phyloP scores from a whole-genome alignment of 163 green algal genomes.

The Coccomyxa subellipsoidea region DNA sequence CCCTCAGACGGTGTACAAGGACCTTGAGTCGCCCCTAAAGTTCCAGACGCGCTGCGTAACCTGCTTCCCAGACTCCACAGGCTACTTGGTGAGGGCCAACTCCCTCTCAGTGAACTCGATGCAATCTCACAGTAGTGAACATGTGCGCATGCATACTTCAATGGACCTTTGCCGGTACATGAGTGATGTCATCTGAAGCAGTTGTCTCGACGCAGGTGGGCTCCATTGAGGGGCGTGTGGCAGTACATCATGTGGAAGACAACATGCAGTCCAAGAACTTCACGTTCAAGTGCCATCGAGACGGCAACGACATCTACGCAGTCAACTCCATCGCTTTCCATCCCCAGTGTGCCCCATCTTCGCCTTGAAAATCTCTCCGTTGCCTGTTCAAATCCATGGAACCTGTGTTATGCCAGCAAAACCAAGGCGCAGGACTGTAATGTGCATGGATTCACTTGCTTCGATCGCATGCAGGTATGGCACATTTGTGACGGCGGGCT shows the following conservation, averaged over 20 bases:
- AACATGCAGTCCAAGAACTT: conserved; percentile 74
- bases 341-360: conserved; percentile 34
- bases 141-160: no score
- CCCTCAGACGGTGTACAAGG: conserved; percentile 68
- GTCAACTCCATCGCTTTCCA: conserved; percentile 96
- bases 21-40: conserved; percentile 73
- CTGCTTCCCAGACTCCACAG: conserved; percentile 73
- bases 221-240: conserved; percentile 71
- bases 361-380: no score
- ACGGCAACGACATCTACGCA: conserved; percentile 78
- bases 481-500: conserved; percentile 93
- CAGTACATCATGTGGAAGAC: conserved; percentile 93
- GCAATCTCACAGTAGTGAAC: no score
- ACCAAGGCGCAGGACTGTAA: background rate
- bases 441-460: background rate
- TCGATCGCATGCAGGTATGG: conserved; percentile 41
- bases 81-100: conserved; percentile 67
- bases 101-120: background rate
- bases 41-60: conserved; percentile 84
- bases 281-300: conserved; percentile 88
- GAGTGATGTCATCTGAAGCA: background rate
- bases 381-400: no score
- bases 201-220: conserved; percentile 8
- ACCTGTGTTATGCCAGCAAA: no score
- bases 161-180: background rate